A percentile compares a stretch with the other conserved stretches of the same genome.
Conservation (phyloP, 495 filamentous ascomycete genomes). For the Massariosphaeria phaeospora region DNA sequence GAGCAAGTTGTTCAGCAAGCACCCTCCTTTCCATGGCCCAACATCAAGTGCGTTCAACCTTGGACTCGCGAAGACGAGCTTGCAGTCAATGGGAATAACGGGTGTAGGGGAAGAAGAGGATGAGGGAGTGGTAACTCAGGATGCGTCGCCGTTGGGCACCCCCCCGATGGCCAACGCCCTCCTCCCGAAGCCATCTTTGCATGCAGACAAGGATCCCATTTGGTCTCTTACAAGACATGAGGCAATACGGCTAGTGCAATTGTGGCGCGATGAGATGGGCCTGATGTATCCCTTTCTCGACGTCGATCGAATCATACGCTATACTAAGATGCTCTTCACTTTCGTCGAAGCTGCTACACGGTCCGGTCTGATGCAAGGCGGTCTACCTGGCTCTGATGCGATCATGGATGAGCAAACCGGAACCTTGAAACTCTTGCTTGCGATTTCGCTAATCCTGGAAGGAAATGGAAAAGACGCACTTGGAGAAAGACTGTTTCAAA, state of each 20-base stretch:
- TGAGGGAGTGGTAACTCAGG: conserved; percentile 51
- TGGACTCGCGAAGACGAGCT: conserved; percentile 77
- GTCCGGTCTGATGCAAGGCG: conserved; percentile 54
- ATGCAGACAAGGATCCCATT: conserved; percentile 63
- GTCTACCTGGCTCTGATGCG: conserved; percentile 53
- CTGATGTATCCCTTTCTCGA: conserved; percentile 80
- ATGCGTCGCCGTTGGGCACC: conserved; percentile 50
- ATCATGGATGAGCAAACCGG: conserved; percentile 64
- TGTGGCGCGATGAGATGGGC: conserved; percentile 79
- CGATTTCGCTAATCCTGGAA: conserved; percentile 67
- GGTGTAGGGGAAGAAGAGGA: conserved; percentile 54
- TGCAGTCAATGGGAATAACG: conserved; percentile 85
- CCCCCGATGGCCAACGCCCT: conserved; percentile 40
- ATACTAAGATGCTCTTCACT: conserved; percentile 60
- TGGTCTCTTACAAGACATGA: conserved; percentile 69
- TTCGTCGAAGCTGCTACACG: conserved; percentile 65
- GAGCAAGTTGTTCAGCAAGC: conserved; percentile 36
- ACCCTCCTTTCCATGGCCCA: conserved; percentile 73
- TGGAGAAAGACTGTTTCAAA: conserved; percentile 64
- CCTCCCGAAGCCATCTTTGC: conserved; percentile 29
- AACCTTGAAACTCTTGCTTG: conserved; percentile 73
- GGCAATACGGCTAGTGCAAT: conserved; percentile 61
- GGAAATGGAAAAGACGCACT: conserved; percentile 70
- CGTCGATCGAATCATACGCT: conserved; percentile 59
- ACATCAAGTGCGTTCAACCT: conserved; percentile 83